Percentiles rank a stretch among this genome's conserved stretches.
Evolutionary conservation across 2,329 filamentous ascomycete genomes (phyloP).

Genomic region (Gaeumannomyces tritici): DNA sequence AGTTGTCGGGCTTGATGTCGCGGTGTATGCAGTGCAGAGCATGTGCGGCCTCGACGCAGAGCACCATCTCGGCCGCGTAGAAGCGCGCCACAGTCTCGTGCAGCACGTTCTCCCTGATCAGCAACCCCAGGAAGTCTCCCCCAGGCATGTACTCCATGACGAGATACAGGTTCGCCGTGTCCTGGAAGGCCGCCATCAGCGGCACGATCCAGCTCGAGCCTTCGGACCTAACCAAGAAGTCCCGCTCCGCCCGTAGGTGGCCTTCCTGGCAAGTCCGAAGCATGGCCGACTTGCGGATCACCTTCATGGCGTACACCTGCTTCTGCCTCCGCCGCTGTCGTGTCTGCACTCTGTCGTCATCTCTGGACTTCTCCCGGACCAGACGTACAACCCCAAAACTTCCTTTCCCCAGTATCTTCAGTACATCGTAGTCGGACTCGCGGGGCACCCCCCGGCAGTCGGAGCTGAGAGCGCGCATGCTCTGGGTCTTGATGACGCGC

Average conservation of each 20-base stretch:
- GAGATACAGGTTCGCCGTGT: conserved; percentile 73
- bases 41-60: conserved; percentile 90
- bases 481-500: conserved; percentile 58
- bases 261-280: conserved; percentile 84
- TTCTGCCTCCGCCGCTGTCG: conserved; percentile 7
- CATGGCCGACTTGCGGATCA: conserved; percentile 92
- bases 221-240: conserved; percentile 82
- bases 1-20: conserved; percentile 96
- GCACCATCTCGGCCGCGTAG: conserved; percentile 92
- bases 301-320: conserved; percentile 84
- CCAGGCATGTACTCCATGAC: conserved; percentile 99
- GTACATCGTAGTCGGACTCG: conserved; percentile 60
- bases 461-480: conserved; percentile 27
- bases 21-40: conserved; percentile 84
- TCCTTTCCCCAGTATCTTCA: conserved; percentile 81
- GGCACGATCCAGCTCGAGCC: conserved; percentile 85
- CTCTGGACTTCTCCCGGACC: conserved; percentile 50
- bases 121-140: conserved; percentile 80
- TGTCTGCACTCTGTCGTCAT: conserved; percentile 7
- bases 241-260: conserved; percentile 81
- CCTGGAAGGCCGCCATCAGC: conserved; percentile 81
- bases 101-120: conserved; percentile 78
- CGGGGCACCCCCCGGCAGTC: conserved; percentile 25
- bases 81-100: conserved; percentile 71
- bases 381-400: conserved; percentile 90